Percentiles rank a stretch among this genome's conserved stretches.
Evolutionary conservation across 2,329 filamentous ascomycete species (phyloP).

Genomic region (Colletotrichum sublineola): DNA sequence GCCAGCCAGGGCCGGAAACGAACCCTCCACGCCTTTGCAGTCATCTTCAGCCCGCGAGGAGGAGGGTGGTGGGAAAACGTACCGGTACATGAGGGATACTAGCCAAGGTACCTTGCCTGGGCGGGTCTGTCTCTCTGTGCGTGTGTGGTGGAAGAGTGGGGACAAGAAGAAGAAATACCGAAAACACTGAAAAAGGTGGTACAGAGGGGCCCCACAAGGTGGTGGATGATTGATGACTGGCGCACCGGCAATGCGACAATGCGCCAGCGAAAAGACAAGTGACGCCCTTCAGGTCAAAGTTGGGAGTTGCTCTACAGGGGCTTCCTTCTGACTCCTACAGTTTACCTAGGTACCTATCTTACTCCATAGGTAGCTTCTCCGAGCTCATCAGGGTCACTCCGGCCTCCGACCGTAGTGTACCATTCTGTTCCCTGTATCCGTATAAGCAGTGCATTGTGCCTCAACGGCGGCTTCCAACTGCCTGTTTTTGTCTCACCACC

Average conservation of each 20-base stretch:
- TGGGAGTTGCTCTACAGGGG: constrained; percentile 3
- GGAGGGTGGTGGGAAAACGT: constrained; percentile 36
- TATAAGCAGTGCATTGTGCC: not conserved
- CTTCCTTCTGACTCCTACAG: not conserved
- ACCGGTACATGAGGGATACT: constrained; percentile 41
- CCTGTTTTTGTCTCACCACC: not conserved
- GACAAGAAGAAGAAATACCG: not conserved
- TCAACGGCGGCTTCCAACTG: not conserved
- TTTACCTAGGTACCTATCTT: too few species aligned
- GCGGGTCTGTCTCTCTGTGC: not conserved
- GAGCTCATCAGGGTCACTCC: constrained; percentile 10
- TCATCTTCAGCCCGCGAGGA: constrained; percentile 26
- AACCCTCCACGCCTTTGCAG: constrained; percentile 30
- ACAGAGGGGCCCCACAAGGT: constrained; percentile 4
- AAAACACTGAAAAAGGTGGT: not conserved
- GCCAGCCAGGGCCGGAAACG: constrained; percentile 27
- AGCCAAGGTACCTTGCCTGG: constrained; percentile 17
- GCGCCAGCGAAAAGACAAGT: constrained; percentile 4
- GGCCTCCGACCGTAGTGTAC: not conserved
- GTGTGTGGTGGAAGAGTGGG: constrained; percentile 11
- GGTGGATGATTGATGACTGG: constrained; percentile 13
- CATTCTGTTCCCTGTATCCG: not conserved
- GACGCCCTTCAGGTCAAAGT: constrained; percentile 36
- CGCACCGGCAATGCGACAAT: not conserved
- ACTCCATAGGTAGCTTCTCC: constrained; percentile 15